A percentile compares a stretch with the other conserved stretches of the same genome.
These are phyloP conservation scores for Backusella circina DNA, from an alignment of 192 early-diverging fungal species.

Conservation along the genomic window DNA sequence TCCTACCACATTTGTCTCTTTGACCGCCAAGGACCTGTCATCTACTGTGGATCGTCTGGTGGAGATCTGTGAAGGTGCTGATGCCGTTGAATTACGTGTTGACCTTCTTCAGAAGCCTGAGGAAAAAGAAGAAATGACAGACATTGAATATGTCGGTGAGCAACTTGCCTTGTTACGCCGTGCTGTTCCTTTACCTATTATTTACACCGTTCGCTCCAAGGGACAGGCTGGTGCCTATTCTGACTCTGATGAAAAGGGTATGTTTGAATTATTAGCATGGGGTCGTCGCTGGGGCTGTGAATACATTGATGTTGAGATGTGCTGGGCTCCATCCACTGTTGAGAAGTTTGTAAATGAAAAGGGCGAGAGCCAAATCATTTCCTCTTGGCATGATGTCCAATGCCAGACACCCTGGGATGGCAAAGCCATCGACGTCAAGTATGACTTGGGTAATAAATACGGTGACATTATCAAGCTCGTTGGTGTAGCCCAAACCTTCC, in stretches of 20 bases:
- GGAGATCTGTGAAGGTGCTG: conserved; percentile 70
- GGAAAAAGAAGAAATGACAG: conserved; percentile 26
- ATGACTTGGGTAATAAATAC: conserved; percentile 49
- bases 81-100: conserved; percentile 91
- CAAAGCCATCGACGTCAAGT: conserved; percentile 49
- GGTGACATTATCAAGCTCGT: conserved; percentile 94
- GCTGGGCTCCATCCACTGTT: conserved; percentile 35
- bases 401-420: conserved; percentile 63
- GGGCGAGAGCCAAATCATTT: conserved; percentile 68
- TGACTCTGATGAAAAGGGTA: conserved; percentile 52
- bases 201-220: conserved; percentile 90
- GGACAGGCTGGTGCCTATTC: conserved; percentile 88
- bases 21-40: conserved; percentile 69
- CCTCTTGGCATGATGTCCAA: conserved; percentile 85
- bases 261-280: conserved; percentile 61
- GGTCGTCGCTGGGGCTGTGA: conserved; percentile 90
- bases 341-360: conserved; percentile 52
- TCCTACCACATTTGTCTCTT: conserved; percentile 81
- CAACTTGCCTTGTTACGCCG: conserved; percentile 80
- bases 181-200: conserved; percentile 71
- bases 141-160: conserved; percentile 64
- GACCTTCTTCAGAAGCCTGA: conserved; percentile 70
- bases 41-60: conserved; percentile 50
- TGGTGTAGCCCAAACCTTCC: conserved; percentile 66
- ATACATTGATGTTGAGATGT: conserved; percentile 87